Evolutionary conservation across 2,329 filamentous ascomycete species (phyloP).

Genomic region (Xylariaceae sp.): DNA sequence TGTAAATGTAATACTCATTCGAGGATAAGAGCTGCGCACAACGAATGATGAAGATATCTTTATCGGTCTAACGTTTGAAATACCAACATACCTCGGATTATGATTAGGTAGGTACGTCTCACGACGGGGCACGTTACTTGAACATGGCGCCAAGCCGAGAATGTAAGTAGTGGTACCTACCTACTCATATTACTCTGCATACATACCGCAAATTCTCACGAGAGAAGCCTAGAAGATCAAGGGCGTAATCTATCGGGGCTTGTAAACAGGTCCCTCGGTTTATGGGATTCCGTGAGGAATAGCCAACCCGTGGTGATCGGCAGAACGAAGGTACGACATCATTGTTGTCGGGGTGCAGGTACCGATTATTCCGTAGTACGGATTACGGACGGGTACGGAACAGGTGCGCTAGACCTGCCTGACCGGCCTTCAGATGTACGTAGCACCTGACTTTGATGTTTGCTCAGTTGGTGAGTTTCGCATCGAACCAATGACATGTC

Average conservation of each 20-base stretch:
- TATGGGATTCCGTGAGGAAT: too few species aligned
- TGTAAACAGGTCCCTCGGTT: too few species aligned
- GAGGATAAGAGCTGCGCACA: neutral
- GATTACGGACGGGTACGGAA: neutral
- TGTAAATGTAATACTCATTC: conserved; percentile 23
- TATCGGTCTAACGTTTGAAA: neutral
- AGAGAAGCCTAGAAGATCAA: too few species aligned
- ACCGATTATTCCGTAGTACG: neutral
- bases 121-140: neutral
- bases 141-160: too few species aligned
- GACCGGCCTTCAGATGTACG: neutral
- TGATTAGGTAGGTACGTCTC: too few species aligned
- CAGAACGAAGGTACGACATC: too few species aligned
- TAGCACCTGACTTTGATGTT: neutral
- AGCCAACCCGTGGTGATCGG: too few species aligned
- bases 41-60: neutral
- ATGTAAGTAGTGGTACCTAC: too few species aligned
- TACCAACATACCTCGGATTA: neutral
- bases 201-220: too few species aligned
- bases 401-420: neutral
- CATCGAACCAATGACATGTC: neutral
- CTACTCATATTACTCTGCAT: too few species aligned
- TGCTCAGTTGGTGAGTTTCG: neutral
- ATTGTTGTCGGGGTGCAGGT: neutral
- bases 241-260: too few species aligned